Evolutionary conservation across 768 basidiomycete genomes (phyloP).

Genomic region (Exidia glandulosa): DNA sequence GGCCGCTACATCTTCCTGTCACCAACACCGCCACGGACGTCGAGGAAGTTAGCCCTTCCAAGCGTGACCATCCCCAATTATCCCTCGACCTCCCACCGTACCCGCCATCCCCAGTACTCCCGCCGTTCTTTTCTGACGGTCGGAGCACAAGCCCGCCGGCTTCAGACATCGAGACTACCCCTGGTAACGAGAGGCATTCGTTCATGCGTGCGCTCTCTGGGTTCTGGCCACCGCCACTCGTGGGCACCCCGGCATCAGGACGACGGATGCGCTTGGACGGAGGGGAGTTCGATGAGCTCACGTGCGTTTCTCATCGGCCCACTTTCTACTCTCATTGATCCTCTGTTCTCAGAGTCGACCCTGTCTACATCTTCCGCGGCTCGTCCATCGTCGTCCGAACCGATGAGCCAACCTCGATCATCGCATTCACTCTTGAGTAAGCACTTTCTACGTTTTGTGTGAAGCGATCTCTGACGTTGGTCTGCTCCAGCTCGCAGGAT

Average conservation of each 20-base stretch:
- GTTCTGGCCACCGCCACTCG: conserved; percentile 56
- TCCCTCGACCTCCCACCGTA: neutral
- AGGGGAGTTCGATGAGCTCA: conserved; percentile 47
- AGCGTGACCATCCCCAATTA: conserved; percentile 2
- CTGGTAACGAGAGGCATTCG: conserved; percentile 55
- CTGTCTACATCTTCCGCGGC: conserved; percentile 90
- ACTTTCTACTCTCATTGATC: neutral
- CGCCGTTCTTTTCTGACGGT: neutral
- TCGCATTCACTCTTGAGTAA: conserved; percentile 85
- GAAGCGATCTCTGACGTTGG: conserved; percentile 5
- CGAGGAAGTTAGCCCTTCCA: conserved; percentile 6
- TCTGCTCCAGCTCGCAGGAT: conserved; percentile 51
- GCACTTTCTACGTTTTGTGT: conserved; percentile 13
- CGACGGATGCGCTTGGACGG: conserved; percentile 27
- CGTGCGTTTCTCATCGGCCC: neutral
- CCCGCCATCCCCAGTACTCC: conserved; percentile 34
- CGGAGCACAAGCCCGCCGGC: conserved; percentile 30
- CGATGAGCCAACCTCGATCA: conserved; percentile 96
- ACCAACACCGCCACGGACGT: conserved; percentile 5
- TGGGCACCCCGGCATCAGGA: conserved; percentile 23
- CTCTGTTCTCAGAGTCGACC: conserved; percentile 42
- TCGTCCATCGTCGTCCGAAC: conserved; percentile 91
- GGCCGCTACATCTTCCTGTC: too few species aligned
- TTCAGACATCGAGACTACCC: conserved; percentile 41
- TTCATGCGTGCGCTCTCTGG: conserved; percentile 77